Base-by-base conservation (phyloP, 139 green algal species). In the Chlamydomonas schloesseri region DNA sequence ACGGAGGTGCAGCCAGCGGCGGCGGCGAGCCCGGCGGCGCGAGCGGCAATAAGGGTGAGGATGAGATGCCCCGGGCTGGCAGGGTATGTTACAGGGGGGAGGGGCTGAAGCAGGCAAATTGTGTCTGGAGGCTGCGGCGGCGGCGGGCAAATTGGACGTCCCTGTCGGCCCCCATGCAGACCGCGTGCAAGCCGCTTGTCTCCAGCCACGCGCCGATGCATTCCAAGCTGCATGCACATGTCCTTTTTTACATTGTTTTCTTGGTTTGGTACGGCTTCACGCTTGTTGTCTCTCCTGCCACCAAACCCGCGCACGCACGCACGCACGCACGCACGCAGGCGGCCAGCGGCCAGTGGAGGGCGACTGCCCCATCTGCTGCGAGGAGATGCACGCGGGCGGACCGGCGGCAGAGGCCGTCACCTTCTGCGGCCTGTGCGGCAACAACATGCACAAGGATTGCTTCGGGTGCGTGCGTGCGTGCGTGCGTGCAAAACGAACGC, bases 381-480 rank as follows among this genome's bases (percentile, higher is more conserved):
- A 78, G 55, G 71, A 89, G 68, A 29, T 82, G 57, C 55, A 60
- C 29, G 73, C 55, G 55, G 55, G 18, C 55, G 55, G 55, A 1
- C 55, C 69, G 31, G 75, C 24, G 33, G 29, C 72, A n/a, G 88
- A 93, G 58, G 82, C 87, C 24, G 24, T 90, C 18, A 80, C 88
- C n/a, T 93, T 87, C 60, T 94, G 90, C 73, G 60, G 64, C 47
- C 58, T 50, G 3, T 94, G 91, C 71, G 90, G 90, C 80, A 94
- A 94, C 81, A 94, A 94, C 87, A 81, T 94, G 31, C 91, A 94
- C 76, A 73, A 60, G 50, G 73, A 83, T 34, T 94, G 91, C 91
- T 92, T 91, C 65, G 53, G 36, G 78, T 84, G 62, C 24, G 76
- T 53, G 20, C 2, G 69, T 34, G 20, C 1, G 36, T 11, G 36